Percentiles rank a stretch among this genome's conserved stretches.
These are phyloP conservation scores for Volvox reticuliferus DNA, from an alignment of 139 green algal species.

Conservation along the genomic window DNA sequence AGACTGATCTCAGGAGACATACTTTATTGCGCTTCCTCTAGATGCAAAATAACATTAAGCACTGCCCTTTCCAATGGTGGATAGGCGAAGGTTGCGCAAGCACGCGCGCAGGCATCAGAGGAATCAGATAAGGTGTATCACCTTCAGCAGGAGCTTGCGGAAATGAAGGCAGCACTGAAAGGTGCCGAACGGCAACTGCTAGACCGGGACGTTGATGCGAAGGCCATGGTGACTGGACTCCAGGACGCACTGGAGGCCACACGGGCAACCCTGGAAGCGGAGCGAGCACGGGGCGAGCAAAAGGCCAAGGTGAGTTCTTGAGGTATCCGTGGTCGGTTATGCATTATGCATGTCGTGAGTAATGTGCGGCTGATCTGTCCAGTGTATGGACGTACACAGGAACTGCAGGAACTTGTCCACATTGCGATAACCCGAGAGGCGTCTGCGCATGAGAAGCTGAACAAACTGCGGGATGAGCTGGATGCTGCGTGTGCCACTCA, in stretches of 20 bases:
- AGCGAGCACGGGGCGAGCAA: not conserved
- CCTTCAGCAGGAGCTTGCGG: constrained; percentile 4
- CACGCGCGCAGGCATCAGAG: not conserved
- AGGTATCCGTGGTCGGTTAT: not conserved
- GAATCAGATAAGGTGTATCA: not conserved
- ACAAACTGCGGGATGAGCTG: constrained; percentile 1
- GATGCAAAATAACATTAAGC: too few species aligned
- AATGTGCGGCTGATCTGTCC: too few species aligned
- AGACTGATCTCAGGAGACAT: too few species aligned
- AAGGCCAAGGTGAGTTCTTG: not conserved
- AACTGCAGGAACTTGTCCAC: constrained; percentile 1
- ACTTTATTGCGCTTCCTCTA: too few species aligned
- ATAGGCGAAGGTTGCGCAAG: constrained; percentile 9
- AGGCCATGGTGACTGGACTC: not conserved
- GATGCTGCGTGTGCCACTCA: not conserved
- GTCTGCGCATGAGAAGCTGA: not conserved
- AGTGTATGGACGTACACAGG: not conserved
- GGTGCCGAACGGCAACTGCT: not conserved
- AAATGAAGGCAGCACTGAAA: not conserved
- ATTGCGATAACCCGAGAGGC: not conserved
- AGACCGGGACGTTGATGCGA: not conserved
- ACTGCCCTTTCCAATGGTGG: too few species aligned
- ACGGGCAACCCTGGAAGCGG: constrained; percentile 12
- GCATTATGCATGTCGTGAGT: too few species aligned
- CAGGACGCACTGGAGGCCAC: constrained; percentile 32